Evolutionary conservation across 352 stramenopile species (phyloP).

Genomic region (Phytopythium mirpurense): DNA sequence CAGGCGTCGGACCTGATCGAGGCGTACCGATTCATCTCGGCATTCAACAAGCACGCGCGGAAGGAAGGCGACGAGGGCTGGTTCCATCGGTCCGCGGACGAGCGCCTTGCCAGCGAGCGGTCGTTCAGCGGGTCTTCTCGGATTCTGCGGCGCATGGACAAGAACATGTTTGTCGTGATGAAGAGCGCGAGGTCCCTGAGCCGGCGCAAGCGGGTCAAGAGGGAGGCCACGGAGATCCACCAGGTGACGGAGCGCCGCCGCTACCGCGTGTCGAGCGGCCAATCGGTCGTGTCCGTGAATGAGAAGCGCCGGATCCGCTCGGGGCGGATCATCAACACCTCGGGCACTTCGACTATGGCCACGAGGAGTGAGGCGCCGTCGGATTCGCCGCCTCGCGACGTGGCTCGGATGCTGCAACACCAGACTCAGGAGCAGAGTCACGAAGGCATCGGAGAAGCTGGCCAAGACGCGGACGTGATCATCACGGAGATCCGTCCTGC

Average conservation of each 20-base stretch:
- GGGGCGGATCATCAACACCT: neutral
- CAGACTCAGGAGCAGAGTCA: neutral
- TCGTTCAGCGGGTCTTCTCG: neutral
- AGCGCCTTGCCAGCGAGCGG: neutral
- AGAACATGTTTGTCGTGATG: neutral
- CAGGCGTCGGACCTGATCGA: neutral
- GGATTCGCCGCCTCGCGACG: neutral
- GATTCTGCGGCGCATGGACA: neutral
- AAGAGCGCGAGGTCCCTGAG: neutral
- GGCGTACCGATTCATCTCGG: neutral
- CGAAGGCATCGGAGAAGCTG: neutral
- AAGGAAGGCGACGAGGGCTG: neutral
- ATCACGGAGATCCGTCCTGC: neutral
- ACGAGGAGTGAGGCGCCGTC: neutral
- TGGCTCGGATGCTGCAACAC: neutral
- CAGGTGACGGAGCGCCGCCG: neutral
- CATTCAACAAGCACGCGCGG: neutral
- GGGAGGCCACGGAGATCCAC: neutral
- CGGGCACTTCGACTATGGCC: neutral
- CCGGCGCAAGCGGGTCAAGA: neutral
- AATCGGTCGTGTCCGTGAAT: neutral
- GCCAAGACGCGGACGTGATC: neutral
- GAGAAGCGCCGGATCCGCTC: neutral
- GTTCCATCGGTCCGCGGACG: neutral
- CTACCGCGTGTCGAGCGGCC: neutral